Evolutionary conservation across 352 stramenopile species (phyloP).

Genomic region (Phytophthora hibernalis): DNA sequence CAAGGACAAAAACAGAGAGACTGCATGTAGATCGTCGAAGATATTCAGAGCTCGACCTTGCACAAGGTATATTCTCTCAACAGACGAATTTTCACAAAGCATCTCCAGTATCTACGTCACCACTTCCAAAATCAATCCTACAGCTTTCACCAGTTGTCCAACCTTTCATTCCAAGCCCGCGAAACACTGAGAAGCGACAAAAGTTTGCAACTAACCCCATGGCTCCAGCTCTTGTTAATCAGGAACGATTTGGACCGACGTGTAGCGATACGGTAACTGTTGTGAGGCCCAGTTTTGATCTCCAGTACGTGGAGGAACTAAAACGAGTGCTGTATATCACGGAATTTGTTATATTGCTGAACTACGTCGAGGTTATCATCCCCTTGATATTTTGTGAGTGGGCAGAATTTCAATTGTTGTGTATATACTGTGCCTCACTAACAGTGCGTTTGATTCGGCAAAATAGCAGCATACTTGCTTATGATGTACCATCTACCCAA

Average conservation of each 20-base stretch:
- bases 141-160: slow-evolving; percentile 12
- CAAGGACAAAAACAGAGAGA: background rate
- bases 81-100: background rate
- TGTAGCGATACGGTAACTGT: background rate
- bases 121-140: too few species aligned
- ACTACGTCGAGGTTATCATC: slow-evolving; percentile 34
- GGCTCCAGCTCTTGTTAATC: background rate
- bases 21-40: background rate
- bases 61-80: slow-evolving; percentile 15
- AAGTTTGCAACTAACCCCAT: too few species aligned
- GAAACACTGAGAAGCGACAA: too few species aligned
- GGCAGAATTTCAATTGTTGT: background rate
- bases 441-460: too few species aligned
- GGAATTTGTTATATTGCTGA: slow-evolving; percentile 26
- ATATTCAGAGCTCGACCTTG: slow-evolving; percentile 13
- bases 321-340: slow-evolving; percentile 24
- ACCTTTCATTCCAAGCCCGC: background rate
- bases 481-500: slow-evolving; percentile 36
- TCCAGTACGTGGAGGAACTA: slow-evolving; percentile 17
- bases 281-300: background rate
- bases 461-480: slow-evolving; percentile 29
- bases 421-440: background rate
- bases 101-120: background rate
- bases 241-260: background rate
- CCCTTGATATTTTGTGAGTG: slow-evolving; percentile 28